Evolutionary conservation across 306 rosid species (phyloP), one percentile per base, ranked within the genome.

Genomic region (Begonia masoniana): DNA sequence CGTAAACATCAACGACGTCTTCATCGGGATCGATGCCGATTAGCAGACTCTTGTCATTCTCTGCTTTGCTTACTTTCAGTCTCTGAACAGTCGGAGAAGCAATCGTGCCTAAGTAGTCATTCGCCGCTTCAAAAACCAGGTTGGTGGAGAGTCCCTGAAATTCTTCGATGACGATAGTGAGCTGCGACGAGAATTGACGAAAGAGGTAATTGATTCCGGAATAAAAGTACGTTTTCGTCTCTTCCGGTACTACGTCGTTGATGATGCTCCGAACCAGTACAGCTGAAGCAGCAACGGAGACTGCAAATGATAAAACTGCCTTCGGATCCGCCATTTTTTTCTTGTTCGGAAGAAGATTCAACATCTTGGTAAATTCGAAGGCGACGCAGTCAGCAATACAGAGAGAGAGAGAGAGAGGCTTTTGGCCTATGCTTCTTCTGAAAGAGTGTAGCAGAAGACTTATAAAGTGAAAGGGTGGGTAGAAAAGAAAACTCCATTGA

Each of bases 141-240:
- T 84, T 84, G 68, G 12, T 56, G 4, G 50, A 58, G 2, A 84
- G 73, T 12, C 88, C 94, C 6, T 84, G 81, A 59, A 72, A 78
- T 62, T 80, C 88, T 26, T 80, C 83, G 36, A 84, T 59, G 12
- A 84, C 72, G 54, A 80, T 68, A 5, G 85, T 84, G 55, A 70
- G 57, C 13, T 68, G 68, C 7, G 65, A 46, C 3, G 88, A 80
- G 77, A 72, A 78, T 2, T 68, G 70, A 12, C 31, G 46, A 41
- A 60, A 50, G 10, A 67, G 9, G 52, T 52, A 36, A 19, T 62
- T 53, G 57, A 74, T 52, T 10, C 70, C 69, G 7, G 45, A 59
- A 53, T 45, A 52, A 3, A 81, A 3, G 53, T 56, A 61, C 50
- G 61, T 63, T 1, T 52, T 62, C 31, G 81, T 10, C 10, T 78